Evolutionary conservation across 2,329 filamentous ascomycete species (phyloP).

Genomic region (Leptographium procerum): DNA sequence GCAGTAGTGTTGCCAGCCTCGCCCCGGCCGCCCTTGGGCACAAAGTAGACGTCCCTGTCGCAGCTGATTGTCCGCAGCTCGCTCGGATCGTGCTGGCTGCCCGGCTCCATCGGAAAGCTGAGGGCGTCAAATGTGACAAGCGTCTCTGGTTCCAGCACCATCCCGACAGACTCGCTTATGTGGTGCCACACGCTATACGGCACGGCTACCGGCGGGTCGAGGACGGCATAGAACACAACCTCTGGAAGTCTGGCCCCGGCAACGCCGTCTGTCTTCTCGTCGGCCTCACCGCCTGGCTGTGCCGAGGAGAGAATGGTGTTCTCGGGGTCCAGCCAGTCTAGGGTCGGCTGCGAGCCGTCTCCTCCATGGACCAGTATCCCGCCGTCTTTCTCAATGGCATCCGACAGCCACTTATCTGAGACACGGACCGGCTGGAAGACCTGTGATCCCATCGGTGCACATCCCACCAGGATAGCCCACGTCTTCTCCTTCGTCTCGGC

Average conservation of each 20-base stretch:
- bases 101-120: constrained; percentile 42
- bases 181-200: constrained; percentile 52
- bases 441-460: constrained; percentile 33
- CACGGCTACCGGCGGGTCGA: constrained; percentile 63
- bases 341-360: constrained; percentile 20
- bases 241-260: constrained; percentile 48
- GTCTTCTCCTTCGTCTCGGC: constrained; percentile 29
- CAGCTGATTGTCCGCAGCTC: constrained; percentile 45
- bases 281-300: neutral
- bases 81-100: constrained; percentile 39
- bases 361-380: constrained; percentile 21
- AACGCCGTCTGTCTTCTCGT: constrained; percentile 22
- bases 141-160: constrained; percentile 27
- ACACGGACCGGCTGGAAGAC: constrained; percentile 52
- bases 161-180: constrained; percentile 46
- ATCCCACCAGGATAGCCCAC: constrained; percentile 60
- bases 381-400: constrained; percentile 48
- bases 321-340: constrained; percentile 66
- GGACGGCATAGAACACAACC: constrained; percentile 61
- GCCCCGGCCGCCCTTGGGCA: neutral
- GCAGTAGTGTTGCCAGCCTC: constrained; percentile 14
- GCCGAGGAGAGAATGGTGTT: constrained; percentile 24
- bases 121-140: constrained; percentile 45
- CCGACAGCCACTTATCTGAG: constrained; percentile 63
- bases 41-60: constrained; percentile 32